Evolutionary conservation across 768 basidiomycete species (phyloP).

Genomic region (Lactarius akahatsu): DNA sequence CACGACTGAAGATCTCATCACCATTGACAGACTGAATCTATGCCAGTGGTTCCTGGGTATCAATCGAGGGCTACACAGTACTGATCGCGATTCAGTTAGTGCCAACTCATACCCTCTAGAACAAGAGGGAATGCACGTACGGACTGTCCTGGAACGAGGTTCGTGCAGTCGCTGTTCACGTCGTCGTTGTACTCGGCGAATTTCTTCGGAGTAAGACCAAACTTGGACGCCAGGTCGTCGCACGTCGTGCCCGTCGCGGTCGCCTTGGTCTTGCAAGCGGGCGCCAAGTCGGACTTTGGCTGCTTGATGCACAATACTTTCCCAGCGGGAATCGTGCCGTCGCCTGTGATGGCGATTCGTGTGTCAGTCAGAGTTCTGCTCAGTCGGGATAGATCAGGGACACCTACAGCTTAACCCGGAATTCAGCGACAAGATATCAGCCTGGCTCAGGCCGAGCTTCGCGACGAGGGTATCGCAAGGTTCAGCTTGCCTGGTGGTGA

Average conservation of each 20-base stretch:
- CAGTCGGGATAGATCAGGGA: not conserved
- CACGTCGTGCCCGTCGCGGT: conserved; percentile 18
- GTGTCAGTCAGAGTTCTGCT: not conserved
- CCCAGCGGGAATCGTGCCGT: not conserved
- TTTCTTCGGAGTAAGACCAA: not conserved
- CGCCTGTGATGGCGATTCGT: not conserved
- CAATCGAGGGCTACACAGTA: conserved; percentile 18
- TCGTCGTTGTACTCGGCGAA: conserved; percentile 21
- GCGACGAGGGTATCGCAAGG: conserved; percentile 5
- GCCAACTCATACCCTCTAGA: too few relatives aligned
- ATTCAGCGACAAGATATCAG: conserved; percentile 4
- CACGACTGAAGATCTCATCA: not conserved
- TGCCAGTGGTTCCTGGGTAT: not conserved
- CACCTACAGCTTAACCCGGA: conserved; percentile 9
- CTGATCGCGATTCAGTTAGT: conserved; percentile 5
- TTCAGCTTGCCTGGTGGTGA: not conserved
- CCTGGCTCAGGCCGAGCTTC: not conserved
- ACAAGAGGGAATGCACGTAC: conserved; percentile 8
- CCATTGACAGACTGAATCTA: not conserved
- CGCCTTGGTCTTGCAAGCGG: conserved; percentile 15
- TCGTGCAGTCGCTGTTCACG: conserved; percentile 7
- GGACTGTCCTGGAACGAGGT: conserved; percentile 8
- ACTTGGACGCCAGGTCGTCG: not conserved
- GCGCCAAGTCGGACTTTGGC: not conserved
- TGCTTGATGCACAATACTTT: not conserved